These are phyloP conservation scores for Trypanosoma theileri DNA, from an alignment of 208 protist genomes.

Conservation along the genomic window DNA sequence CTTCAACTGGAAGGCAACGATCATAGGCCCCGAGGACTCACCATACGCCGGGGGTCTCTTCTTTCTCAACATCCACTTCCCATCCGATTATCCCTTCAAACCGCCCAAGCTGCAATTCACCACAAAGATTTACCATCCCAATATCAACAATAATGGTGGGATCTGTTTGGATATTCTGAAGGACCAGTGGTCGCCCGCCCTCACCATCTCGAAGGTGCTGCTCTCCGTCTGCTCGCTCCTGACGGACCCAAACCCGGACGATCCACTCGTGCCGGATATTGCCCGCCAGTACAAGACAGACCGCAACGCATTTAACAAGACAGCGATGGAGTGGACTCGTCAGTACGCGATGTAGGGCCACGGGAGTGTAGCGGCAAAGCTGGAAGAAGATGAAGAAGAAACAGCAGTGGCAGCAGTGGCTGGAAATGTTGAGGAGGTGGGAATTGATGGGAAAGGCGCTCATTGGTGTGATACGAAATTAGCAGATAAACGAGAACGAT, in stretches of 20 bases:
- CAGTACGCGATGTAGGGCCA: slow-evolving; percentile 48
- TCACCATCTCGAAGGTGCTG: slow-evolving; percentile 99
- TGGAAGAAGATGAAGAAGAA: too few relatives aligned
- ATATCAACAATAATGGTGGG: slow-evolving; percentile 96
- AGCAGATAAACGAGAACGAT: too few relatives aligned
- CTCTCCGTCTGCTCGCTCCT: slow-evolving; percentile 98
- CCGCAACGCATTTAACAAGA: slow-evolving; percentile 89
- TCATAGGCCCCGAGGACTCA: slow-evolving; percentile 95
- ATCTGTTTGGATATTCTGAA: slow-evolving; percentile 99
- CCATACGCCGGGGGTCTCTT: slow-evolving; percentile 98
- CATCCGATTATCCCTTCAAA: slow-evolving; percentile 98
- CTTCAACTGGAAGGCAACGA: slow-evolving; percentile 97
- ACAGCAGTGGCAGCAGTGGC: too few relatives aligned
- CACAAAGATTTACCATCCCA: slow-evolving; percentile 97
- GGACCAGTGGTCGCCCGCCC: slow-evolving; percentile 95
- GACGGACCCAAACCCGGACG: slow-evolving; percentile 99
- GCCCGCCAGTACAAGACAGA: slow-evolving; percentile 96
- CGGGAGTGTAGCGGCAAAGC: neutral
- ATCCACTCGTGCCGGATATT: slow-evolving; percentile 98
- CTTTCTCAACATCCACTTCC: slow-evolving; percentile 99
- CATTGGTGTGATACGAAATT: too few relatives aligned
- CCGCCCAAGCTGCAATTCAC: slow-evolving; percentile 93
- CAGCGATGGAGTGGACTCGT: slow-evolving; percentile 92
- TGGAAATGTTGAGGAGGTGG: too few relatives aligned
- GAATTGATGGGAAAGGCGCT: too few relatives aligned